Percentiles rank a stretch among this genome's conserved stretches.
phyloP scores from a whole-genome alignment of 1,284 basidiomycete genomes.

The Apiotrichum laibachii region DNA sequence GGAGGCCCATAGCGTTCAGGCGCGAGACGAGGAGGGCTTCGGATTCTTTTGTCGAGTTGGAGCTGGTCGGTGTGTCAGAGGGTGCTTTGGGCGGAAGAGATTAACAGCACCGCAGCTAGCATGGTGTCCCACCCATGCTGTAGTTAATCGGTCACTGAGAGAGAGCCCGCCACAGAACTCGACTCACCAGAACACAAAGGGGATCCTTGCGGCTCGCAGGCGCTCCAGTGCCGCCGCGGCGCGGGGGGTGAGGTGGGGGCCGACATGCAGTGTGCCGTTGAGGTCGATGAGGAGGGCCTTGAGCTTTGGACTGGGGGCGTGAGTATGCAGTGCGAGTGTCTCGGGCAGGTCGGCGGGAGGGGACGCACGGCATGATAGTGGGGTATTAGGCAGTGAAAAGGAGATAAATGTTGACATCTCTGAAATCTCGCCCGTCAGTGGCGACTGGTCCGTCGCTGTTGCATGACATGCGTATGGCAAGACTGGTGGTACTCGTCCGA shows the following conservation, averaged over 20 bases:
- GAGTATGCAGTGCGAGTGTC: not conserved
- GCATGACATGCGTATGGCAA: too few species aligned
- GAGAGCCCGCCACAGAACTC: conserved; percentile 12
- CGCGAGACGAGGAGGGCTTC: conserved; percentile 53
- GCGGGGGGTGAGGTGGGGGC: conserved; percentile 55
- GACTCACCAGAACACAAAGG: conserved; percentile 65
- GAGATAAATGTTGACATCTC: not conserved
- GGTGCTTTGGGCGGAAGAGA: not conserved
- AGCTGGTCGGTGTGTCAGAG: conserved; percentile 28
- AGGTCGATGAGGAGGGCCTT: conserved; percentile 64
- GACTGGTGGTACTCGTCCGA: too few species aligned
- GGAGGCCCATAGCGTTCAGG: conserved; percentile 58
- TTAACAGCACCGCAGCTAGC: too few species aligned
- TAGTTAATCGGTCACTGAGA: too few species aligned
- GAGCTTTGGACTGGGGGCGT: conserved; percentile 13
- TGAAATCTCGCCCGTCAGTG: too few species aligned
- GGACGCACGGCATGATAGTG: not conserved
- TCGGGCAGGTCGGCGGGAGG: not conserved
- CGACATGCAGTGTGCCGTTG: conserved; percentile 66
- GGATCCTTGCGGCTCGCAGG: conserved; percentile 55
- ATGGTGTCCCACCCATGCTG: too few species aligned
- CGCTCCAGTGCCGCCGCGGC: conserved; percentile 58
- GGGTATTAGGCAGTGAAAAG: not conserved
- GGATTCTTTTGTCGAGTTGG: conserved; percentile 57
- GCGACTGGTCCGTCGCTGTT: too few species aligned